Conservation (phyloP, 2,329 filamentous ascomycete genomes). For the Lecanosticta acicola region DNA sequence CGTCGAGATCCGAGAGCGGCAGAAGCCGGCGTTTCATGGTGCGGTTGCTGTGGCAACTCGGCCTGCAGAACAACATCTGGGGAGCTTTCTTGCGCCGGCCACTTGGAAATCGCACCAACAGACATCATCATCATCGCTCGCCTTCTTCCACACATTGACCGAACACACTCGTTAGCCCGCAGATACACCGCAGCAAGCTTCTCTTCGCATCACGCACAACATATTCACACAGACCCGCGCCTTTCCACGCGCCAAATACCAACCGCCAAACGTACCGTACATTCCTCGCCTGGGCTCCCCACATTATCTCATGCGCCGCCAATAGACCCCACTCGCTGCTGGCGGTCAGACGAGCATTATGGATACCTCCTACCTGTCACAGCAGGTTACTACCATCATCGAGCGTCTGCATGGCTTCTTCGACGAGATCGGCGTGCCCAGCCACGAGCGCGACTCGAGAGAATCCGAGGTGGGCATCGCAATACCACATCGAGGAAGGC, state of each 20-base stretch:
- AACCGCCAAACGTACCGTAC: slow-evolving; percentile 4
- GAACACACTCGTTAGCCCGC: slow-evolving; percentile 7
- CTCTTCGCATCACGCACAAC: neutral
- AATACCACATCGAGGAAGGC: neutral
- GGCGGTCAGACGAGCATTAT: slow-evolving; percentile 45
- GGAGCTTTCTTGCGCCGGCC: too few species aligned
- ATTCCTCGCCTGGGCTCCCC: slow-evolving; percentile 16
- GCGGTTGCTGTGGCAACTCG: too few species aligned
- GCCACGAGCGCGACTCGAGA: slow-evolving; percentile 82
- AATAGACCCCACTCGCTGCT: slow-evolving; percentile 24
- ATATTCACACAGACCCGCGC: neutral
- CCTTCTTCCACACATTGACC: neutral
- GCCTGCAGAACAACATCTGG: too few species aligned
- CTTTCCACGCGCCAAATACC: too few species aligned
- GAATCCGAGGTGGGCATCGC: slow-evolving; percentile 71
- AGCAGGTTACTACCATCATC: slow-evolving; percentile 93
- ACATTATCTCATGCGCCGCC: slow-evolving; percentile 17
- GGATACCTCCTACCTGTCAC: slow-evolving; percentile 87
- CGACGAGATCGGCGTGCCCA: slow-evolving; percentile 94
- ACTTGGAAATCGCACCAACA: too few species aligned
- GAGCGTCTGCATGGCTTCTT: slow-evolving; percentile 89
- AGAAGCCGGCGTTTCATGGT: too few species aligned
- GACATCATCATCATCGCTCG: neutral
- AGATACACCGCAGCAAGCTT: neutral
- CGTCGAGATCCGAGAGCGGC: too few species aligned